Percentiles rank a stretch among this genome's conserved stretches.
Conservation (phyloP, 1,284 basidiomycete species). For the Puccinia coronata region DNA sequence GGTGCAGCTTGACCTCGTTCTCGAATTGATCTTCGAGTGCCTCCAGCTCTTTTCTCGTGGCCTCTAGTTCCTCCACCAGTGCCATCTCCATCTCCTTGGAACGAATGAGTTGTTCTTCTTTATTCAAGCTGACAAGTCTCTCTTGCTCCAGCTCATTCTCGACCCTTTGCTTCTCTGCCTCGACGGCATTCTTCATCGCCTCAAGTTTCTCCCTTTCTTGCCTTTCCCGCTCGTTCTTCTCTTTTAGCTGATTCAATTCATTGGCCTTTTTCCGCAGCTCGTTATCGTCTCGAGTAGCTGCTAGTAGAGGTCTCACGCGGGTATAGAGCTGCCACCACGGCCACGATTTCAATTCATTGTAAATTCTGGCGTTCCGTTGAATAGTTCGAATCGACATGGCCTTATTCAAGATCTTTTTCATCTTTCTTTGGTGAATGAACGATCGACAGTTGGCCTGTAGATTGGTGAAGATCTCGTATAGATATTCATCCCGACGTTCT, state of each 20-base stretch:
- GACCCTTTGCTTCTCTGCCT: conserved; percentile 77
- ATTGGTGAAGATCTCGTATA: conserved; percentile 86
- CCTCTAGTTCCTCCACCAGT: conserved; percentile 77
- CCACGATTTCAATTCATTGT: conserved; percentile 86
- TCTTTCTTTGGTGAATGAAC: conserved; percentile 82
- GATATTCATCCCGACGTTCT: conserved; percentile 80
- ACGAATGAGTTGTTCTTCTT: conserved; percentile 79
- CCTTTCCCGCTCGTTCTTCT: conserved; percentile 80
- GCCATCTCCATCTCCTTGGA: conserved; percentile 81
- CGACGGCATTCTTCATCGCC: conserved; percentile 73
- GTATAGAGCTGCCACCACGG: conserved; percentile 99
- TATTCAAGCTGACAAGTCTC: conserved; percentile 75
- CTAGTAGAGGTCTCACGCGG: conserved; percentile 84
- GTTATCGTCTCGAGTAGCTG: conserved; percentile 88
- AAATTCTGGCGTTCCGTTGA: conserved; percentile 88
- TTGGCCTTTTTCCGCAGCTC: conserved; percentile 85
- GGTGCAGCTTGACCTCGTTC: conserved; percentile 65
- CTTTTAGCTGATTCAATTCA: conserved; percentile 77
- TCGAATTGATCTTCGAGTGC: conserved; percentile 82
- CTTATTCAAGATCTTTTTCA: conserved; percentile 92
- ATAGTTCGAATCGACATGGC: conserved; percentile 88
- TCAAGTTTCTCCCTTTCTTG: conserved; percentile 76
- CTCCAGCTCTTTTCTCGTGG: conserved; percentile 68
- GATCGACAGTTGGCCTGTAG: conserved; percentile 82
- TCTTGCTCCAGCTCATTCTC: conserved; percentile 81